Conservation (phyloP, 108 stramenopile genomes). For the Cyclotella atomus region DNA sequence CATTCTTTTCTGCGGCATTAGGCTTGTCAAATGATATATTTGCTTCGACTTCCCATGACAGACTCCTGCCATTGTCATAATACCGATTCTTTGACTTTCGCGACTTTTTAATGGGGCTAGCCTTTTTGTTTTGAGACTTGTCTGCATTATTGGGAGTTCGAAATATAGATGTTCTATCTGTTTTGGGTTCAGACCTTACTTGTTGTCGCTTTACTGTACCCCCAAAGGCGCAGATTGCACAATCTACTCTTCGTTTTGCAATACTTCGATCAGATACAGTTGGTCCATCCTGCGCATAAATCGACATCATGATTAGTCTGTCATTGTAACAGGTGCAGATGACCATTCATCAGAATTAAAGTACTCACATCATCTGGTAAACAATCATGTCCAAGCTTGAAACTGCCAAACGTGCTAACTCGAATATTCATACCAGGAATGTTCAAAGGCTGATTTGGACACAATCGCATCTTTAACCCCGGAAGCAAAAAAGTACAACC, state of each 20-base stretch:
- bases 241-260: constrained; percentile 63
- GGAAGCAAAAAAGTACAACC: constrained; percentile 60
- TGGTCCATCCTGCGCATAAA: neutral
- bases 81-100: constrained; percentile 66
- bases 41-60: constrained; percentile 87
- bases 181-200: constrained; percentile 5
- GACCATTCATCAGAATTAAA: too few relatives aligned
- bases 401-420: constrained; percentile 42
- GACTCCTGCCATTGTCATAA: constrained; percentile 79
- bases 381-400: constrained; percentile 17
- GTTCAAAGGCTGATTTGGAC: neutral
- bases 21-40: constrained; percentile 43
- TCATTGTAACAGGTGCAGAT: neutral
- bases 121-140: neutral
- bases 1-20: constrained; percentile 15
- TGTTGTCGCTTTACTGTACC: constrained; percentile 47
- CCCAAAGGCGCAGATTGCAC: constrained; percentile 79
- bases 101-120: constrained; percentile 41
- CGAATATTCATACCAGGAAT: constrained; percentile 16
- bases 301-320: neutral
- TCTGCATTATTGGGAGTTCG: neutral
- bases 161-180: constrained; percentile 34
- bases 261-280: constrained; percentile 36
- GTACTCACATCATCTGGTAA: constrained; percentile 1
- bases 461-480: constrained; percentile 11